A percentile compares a stretch with the other conserved stretches of the same genome.
Conservation (phyloP, 345 rosid genomes). For the Arabis hirsuta region DNA sequence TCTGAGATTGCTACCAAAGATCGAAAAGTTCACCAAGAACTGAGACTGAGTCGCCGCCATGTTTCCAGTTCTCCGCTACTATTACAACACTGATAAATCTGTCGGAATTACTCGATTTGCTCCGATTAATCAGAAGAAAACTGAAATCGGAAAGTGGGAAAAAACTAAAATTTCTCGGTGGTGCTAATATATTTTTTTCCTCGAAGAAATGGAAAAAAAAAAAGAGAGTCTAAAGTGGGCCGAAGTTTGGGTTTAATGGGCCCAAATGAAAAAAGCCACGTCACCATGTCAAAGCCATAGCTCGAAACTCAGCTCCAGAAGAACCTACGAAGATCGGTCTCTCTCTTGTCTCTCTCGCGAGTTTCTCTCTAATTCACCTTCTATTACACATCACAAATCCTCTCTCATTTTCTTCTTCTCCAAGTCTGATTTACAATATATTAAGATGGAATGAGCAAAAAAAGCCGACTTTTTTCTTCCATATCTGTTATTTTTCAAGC, state of each 20-base stretch:
- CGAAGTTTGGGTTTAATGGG: too few species aligned
- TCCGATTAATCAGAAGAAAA: background rate
- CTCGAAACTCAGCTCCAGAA: slow-evolving; percentile 15
- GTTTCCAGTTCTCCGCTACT: background rate
- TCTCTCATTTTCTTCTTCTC: slow-evolving; percentile 15
- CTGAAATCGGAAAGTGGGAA: background rate
- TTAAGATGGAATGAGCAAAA: slow-evolving; percentile 18
- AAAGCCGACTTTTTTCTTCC: background rate
- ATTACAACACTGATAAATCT: background rate
- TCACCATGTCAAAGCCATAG: background rate
- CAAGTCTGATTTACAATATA: background rate
- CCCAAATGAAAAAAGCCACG: slow-evolving; percentile 11
- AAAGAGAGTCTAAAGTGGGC: too few species aligned
- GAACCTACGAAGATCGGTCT: slow-evolving; percentile 24
- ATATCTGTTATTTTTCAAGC: background rate
- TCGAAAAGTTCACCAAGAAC: background rate
- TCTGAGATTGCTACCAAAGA: slow-evolving; percentile 8
- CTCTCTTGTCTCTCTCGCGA: background rate
- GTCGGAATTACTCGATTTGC: slow-evolving; percentile 2
- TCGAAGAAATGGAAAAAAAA: too few species aligned
- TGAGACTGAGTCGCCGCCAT: slow-evolving; percentile 33
- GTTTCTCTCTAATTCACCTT: slow-evolving; percentile 3
- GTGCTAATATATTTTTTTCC: too few species aligned
- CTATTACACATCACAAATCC: background rate
- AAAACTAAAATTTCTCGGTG: too few species aligned